Percentiles rank a stretch among this genome's conserved stretches.
phyloP scores from a whole-genome alignment of 1,284 basidiomycete species.

The Amylostereum areolatum region DNA sequence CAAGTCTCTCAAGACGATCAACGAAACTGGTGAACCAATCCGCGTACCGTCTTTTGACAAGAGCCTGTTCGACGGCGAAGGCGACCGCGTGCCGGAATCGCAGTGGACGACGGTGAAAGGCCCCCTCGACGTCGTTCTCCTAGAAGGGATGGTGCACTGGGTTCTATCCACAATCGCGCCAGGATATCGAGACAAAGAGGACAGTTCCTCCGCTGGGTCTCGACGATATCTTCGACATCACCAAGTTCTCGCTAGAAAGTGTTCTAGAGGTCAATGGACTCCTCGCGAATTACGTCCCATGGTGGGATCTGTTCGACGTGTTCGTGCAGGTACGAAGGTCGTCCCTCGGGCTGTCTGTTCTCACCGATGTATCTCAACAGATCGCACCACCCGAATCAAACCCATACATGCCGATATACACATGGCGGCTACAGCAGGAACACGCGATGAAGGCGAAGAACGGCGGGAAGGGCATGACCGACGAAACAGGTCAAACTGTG shows the following conservation, averaged over 20 bases:
- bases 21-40: conserved; percentile 29
- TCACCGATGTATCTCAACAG: conserved; percentile 24
- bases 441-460: conserved; percentile 79
- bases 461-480: conserved; percentile 83
- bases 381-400: conserved; percentile 41
- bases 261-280: conserved; percentile 57
- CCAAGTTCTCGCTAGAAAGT: conserved; percentile 34
- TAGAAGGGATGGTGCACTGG: conserved; percentile 86
- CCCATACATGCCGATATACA: conserved; percentile 57
- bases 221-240: conserved; percentile 30
- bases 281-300: conserved; percentile 49
- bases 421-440: conserved; percentile 85
- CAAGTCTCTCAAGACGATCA: conserved; percentile 42
- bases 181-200: conserved; percentile 38
- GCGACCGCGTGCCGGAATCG: conserved; percentile 62
- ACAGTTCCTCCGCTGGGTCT: conserved; percentile 32
- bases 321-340: conserved; percentile 58
- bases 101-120: conserved; percentile 34
- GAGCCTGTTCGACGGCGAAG: conserved; percentile 70
- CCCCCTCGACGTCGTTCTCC: conserved; percentile 77
- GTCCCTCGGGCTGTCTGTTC: not conserved
- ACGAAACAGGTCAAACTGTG: conserved; percentile 70
- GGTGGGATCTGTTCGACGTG: conserved; percentile 65
- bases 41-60: conserved; percentile 85
- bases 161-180: conserved; percentile 51